Evolutionary conservation across 768 basidiomycete genomes (phyloP), one percentile per base, ranked within the genome.

Genomic region (Brasilioporus rufonigricans): DNA sequence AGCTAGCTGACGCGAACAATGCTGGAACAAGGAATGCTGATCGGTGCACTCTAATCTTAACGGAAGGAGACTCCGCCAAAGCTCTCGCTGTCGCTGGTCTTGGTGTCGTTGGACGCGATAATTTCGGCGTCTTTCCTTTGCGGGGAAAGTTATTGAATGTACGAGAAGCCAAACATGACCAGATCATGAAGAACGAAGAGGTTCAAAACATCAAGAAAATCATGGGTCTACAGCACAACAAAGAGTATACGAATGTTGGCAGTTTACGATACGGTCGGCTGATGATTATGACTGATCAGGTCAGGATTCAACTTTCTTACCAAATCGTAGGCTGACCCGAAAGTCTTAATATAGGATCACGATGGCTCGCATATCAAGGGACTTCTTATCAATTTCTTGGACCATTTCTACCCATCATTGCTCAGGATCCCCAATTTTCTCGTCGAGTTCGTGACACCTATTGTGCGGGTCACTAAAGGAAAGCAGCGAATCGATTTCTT

Each of bases 331-430:
- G 16, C 32, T 47, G 49, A 44, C 39, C 38, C 44, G 7, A 21
- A 33, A 44, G 9, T 53, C n/a, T 27, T 40, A 5, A 44, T 47
- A 4, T 66, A 97, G 93, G 97, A 99, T 83, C 93, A 98, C 74
- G 97, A 99, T 73, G 97, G 97, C 48, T 98, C 97, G n/a, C 97
- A 99, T 74, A 99, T 99, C 76, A 99, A 99, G 72, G 97, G 97
- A n/a, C 82, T 98, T 9, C 80, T 99, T 46, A 95, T 99, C 76
- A 99, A 99, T 73, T 98, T 94, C 71, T 75, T 99, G 56, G 97
- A 98, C 65, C 89, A 95, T 68, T 98, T 94, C 71, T 98, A 89
- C 71, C 97, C 97, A 1, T 97, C 96, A 2, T 77, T 99, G 21
- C 80, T 99, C 53, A 93, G 87, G 69, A 73, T 97, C 18, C 89